Evolutionary conservation across 2,329 filamentous ascomycete species (phyloP).

Genomic region (Aspergillus sp.): DNA sequence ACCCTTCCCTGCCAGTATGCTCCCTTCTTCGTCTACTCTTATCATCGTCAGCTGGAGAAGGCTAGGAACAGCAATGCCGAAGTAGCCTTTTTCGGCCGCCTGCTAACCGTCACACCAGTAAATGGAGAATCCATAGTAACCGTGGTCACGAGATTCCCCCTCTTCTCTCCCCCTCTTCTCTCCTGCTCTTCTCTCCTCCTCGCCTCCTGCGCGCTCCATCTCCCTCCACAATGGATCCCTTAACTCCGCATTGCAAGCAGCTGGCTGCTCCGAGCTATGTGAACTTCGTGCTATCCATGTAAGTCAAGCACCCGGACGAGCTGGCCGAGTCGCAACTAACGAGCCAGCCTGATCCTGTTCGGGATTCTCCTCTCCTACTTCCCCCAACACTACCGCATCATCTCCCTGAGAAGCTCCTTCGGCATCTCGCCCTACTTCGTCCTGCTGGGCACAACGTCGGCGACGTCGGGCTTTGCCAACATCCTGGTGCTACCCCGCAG

Average conservation of each 20-base stretch:
- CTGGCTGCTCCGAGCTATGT: conserved; percentile 42
- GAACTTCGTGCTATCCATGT: conserved; percentile 48
- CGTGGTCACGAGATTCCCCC: too few species aligned
- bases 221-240: conserved; percentile 17
- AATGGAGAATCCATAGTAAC: too few species aligned
- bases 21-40: too few species aligned
- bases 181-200: too few species aligned
- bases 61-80: too few species aligned
- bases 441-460: conserved; percentile 82
- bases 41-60: too few species aligned
- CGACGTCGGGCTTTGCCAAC: conserved; percentile 81
- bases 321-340: conserved; percentile 7
- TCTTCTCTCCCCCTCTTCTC: conserved; percentile 3
- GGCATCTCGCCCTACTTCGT: conserved; percentile 95
- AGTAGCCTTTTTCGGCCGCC: too few species aligned
- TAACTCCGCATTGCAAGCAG: conserved; percentile 36
- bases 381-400: conserved; percentile 89
- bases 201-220: too few species aligned
- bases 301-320: conserved; percentile 12
- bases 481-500: conserved; percentile 82
- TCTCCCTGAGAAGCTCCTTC: conserved; percentile 73
- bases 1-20: too few species aligned
- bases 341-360: conserved; percentile 59
- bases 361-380: conserved; percentile 90
- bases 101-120: too few species aligned